Evolutionary conservation across 1,139 yeast species (phyloP).

Genomic region (Diutina ranongensis): DNA sequence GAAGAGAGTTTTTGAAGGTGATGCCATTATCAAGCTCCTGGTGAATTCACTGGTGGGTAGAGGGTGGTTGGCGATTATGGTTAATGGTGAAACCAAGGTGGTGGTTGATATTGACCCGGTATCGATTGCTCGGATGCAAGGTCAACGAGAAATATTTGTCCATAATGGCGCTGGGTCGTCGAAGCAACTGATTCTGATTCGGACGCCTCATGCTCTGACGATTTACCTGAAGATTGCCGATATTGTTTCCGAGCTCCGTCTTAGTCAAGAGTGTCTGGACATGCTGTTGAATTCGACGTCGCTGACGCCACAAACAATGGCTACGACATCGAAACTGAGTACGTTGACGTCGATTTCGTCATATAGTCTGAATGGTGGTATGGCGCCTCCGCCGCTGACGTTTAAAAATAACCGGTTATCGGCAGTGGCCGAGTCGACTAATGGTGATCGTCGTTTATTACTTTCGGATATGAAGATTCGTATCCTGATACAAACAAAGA

Average conservation of each 20-base stretch:
- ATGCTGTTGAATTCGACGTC: neutral
- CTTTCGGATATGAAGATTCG: neutral
- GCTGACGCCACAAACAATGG: neutral
- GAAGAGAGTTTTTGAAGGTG: neutral
- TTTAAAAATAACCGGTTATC: neutral
- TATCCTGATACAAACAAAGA: neutral
- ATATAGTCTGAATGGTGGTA: neutral
- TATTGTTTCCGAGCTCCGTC: neutral
- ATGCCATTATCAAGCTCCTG: neutral
- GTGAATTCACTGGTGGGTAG: neutral
- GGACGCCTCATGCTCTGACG: neutral
- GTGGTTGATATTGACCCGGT: neutral
- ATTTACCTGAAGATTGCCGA: neutral
- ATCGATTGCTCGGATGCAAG: neutral
- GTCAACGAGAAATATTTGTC: neutral
- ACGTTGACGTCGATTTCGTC: neutral
- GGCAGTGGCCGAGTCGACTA: neutral
- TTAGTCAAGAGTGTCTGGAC: neutral
- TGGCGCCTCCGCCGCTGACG: neutral
- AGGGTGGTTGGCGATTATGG: neutral
- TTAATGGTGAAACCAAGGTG: neutral
- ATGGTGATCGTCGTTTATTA: neutral
- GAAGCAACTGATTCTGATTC: neutral
- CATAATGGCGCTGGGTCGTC: neutral
- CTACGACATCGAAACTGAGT: neutral